A percentile compares a stretch with the other conserved stretches of the same genome.
These are phyloP conservation scores for Suhomyces panamericanus DNA, from an alignment of 1,139 yeast genomes.

Conservation along the genomic window DNA sequence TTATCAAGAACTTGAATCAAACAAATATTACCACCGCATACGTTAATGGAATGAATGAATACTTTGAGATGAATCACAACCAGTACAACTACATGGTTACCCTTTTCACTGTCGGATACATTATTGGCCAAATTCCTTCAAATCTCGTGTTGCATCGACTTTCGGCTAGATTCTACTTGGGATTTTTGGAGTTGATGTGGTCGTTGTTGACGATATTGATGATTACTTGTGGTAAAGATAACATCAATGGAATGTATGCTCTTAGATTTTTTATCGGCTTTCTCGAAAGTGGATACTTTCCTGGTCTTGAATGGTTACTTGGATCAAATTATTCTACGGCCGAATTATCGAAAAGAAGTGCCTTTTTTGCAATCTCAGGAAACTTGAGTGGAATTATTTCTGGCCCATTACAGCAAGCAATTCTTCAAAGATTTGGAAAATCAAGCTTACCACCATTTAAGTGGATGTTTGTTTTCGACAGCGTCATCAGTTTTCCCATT, in stretches of 20 bases:
- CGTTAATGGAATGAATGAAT: conserved; percentile 63
- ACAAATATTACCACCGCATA: conserved; percentile 53
- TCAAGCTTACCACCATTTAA: conserved; percentile 34
- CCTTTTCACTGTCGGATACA: conserved; percentile 59
- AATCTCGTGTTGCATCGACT: conserved; percentile 54
- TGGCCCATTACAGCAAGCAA: conserved; percentile 40
- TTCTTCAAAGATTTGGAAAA: conserved; percentile 30
- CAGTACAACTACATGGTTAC: conserved; percentile 55
- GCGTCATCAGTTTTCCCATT: conserved; percentile 37
- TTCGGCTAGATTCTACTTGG: conserved; percentile 54
- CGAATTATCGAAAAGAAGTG: conserved; percentile 51
- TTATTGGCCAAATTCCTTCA: conserved; percentile 60
- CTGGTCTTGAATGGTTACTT: conserved; percentile 39
- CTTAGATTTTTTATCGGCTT: conserved; percentile 59
- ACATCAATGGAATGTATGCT: conserved; percentile 51
- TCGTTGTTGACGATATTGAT: conserved; percentile 53
- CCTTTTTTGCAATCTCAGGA: conserved; percentile 49
- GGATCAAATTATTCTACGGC: conserved; percentile 20
- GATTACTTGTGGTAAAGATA: conserved; percentile 41
- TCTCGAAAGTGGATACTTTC: conserved; percentile 60
- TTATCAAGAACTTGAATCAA: conserved; percentile 42
- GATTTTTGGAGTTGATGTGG: conserved; percentile 59
- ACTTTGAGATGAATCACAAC: conserved; percentile 50
- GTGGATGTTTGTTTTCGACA: conserved; percentile 43
- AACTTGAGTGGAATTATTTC: conserved; percentile 45